phyloP scores from a whole-genome alignment of 805 yeast genomes.

The Kockiozyma suomiensis region DNA sequence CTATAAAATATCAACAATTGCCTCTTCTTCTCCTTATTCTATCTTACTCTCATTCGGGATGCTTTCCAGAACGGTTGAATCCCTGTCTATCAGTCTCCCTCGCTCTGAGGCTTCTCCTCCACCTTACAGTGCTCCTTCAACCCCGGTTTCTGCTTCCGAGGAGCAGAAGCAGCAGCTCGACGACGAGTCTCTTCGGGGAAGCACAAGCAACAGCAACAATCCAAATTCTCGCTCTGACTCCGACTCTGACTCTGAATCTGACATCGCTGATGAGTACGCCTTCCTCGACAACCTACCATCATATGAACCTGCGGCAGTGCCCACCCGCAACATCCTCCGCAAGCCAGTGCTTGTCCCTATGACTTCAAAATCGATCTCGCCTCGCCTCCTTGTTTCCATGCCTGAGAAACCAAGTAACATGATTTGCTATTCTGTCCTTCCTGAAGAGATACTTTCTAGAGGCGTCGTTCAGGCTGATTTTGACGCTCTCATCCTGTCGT shows the following conservation, averaged over 20 bases:
- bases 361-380: background rate
- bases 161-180: too few species aligned
- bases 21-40: too few species aligned
- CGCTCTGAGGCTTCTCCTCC: too few species aligned
- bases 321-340: background rate
- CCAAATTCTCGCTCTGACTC: too few species aligned
- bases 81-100: too few species aligned
- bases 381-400: background rate
- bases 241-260: background rate
- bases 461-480: background rate
- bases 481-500: constrained; percentile 6
- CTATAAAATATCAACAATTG: too few species aligned
- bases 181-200: too few species aligned
- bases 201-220: too few species aligned
- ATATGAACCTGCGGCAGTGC: background rate
- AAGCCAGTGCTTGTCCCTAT: background rate
- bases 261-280: background rate
- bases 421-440: constrained; percentile 7
- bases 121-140: too few species aligned
- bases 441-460: background rate
- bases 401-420: constrained; percentile 9
- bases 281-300: constrained; percentile 6
- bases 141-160: too few species aligned
- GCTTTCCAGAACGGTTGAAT: background rate
- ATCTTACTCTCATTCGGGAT: too few species aligned